phyloP scores from a whole-genome alignment of 1,139 yeast genomes.

The Zygoascus hellenicus region DNA sequence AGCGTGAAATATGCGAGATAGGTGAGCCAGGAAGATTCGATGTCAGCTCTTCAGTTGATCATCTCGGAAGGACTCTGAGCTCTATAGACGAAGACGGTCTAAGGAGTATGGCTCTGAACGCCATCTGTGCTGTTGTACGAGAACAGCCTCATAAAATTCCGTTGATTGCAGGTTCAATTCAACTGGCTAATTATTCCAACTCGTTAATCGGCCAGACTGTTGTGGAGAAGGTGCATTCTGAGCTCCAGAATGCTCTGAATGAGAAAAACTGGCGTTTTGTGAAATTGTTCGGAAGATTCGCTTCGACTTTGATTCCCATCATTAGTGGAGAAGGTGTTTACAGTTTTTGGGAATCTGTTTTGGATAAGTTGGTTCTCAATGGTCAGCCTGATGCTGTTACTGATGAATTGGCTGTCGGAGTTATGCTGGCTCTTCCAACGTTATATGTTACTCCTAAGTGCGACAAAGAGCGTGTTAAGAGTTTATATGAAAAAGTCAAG shows the following conservation, averaged over 20 bases:
- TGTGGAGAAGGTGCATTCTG: slow-evolving; percentile 61
- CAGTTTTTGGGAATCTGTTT: slow-evolving; percentile 48
- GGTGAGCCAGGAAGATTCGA: slow-evolving; percentile 29
- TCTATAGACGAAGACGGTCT: slow-evolving; percentile 51
- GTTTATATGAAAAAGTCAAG: slow-evolving; percentile 18
- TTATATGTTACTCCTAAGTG: slow-evolving; percentile 11
- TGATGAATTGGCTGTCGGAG: slow-evolving; percentile 62
- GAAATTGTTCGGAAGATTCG: slow-evolving; percentile 65
- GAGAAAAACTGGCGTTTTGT: slow-evolving; percentile 54
- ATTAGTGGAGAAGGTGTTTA: slow-evolving; percentile 48
- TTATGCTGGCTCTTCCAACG: slow-evolving; percentile 58
- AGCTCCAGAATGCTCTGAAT: slow-evolving; percentile 52
- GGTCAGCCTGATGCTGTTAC: slow-evolving; percentile 46
- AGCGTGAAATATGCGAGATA: slow-evolving; percentile 26
- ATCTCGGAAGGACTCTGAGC: slow-evolving; percentile 55
- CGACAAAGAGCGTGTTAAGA: slow-evolving; percentile 6
- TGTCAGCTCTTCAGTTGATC: slow-evolving; percentile 42
- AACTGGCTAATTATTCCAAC: slow-evolving; percentile 62
- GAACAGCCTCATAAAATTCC: slow-evolving; percentile 92
- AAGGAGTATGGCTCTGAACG: slow-evolving; percentile 53
- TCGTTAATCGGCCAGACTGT: slow-evolving; percentile 64
- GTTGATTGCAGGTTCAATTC: slow-evolving; percentile 62
- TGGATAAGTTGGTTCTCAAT: slow-evolving; percentile 46
- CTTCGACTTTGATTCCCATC: slow-evolving; percentile 59
- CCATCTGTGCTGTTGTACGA: slow-evolving; percentile 60